These are phyloP conservation scores for Cryptosporidium tyzzeri DNA, from an alignment of 169 alveolate species.

Conservation along the genomic window DNA sequence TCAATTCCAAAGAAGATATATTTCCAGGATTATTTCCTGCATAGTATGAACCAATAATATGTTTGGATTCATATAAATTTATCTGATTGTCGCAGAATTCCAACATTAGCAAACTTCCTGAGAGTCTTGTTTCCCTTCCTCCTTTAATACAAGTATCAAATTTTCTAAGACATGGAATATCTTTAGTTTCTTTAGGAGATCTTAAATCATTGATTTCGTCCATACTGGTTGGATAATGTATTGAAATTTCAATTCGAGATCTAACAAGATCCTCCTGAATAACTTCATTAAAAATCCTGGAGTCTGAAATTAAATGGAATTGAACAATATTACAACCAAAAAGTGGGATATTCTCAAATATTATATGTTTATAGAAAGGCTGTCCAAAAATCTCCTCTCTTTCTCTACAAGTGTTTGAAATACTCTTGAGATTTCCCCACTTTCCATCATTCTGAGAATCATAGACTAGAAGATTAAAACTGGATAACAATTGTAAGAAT, in stretches of 20 bases:
- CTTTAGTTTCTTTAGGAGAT: not conserved
- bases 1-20: not conserved
- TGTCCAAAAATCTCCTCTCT: not conserved
- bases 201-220: not conserved
- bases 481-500: constrained; percentile 5
- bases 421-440: not conserved
- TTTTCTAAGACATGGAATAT: not conserved
- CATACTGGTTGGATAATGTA: not conserved
- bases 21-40: not conserved
- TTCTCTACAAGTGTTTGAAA: not conserved
- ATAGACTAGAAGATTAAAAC: not conserved
- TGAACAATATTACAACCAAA: constrained; percentile 63
- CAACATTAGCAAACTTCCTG: constrained; percentile 11
- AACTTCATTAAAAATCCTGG: constrained; percentile 30
- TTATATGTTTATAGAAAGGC: constrained; percentile 17
- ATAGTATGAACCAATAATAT: not conserved
- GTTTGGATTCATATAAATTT: constrained; percentile 2
- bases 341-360: constrained; percentile 20
- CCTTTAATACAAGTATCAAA: constrained; percentile 38
- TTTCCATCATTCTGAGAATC: not conserved
- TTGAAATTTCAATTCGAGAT: constrained; percentile 31
- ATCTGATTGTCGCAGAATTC: constrained; percentile 42
- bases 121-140: constrained; percentile 26
- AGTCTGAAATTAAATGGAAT: constrained; percentile 39
- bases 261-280: constrained; percentile 45